Base-by-base conservation (phyloP, 108 stramenopile genomes). In the Mediolabrus comicus region DNA sequence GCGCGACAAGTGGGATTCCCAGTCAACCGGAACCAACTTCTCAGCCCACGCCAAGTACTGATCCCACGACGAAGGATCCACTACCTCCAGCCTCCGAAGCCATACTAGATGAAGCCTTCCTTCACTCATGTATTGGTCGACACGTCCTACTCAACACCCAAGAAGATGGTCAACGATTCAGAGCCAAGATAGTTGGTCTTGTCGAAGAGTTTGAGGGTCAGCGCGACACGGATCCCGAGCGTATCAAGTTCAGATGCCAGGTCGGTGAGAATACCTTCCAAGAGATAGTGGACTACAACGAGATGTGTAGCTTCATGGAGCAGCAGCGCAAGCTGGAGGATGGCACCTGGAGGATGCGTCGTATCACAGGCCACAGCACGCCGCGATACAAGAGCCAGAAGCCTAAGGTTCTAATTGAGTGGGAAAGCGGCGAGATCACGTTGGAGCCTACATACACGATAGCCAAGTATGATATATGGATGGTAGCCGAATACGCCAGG, bases 81-180 rank as follows among this genome's bases (percentile, higher is more conserved):
- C 34, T 38, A 30, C 10, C 16, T 43, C 39, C 52, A 7, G 36
- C 36, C 11, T 38, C 8, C 19, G 33, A 38, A 12, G 22, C 53
- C 6, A 52, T 35, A 4, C 65, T 36, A 10, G 57, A 67, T 12
- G 73, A 74, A n/a, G n/a, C n/a, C n/a, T n/a, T n/a, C n/a, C n/a
- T n/a, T n/a, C n/a, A n/a, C n/a, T n/a, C n/a, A n/a, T n/a, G n/a
- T n/a, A n/a, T n/a, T n/a, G n/a, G 74, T 11, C 53, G 60, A 51
- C 53, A 62, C 27, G 62, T 57, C 34, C 53, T 72, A 7, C 7
- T 12, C 6, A 25, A 46, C 4, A 25, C 27, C 10, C 6, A 9
- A 28, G 58, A 36, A 58, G 61, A 71, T 29, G 61, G 61, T 14
- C 9, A 14, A 0, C 11, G 27, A 5, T 4, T 25, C 17, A 27